These are phyloP conservation scores for Pseudogymnoascus sp. DNA, from an alignment of 2,329 filamentous ascomycete species.

Conservation along the genomic window DNA sequence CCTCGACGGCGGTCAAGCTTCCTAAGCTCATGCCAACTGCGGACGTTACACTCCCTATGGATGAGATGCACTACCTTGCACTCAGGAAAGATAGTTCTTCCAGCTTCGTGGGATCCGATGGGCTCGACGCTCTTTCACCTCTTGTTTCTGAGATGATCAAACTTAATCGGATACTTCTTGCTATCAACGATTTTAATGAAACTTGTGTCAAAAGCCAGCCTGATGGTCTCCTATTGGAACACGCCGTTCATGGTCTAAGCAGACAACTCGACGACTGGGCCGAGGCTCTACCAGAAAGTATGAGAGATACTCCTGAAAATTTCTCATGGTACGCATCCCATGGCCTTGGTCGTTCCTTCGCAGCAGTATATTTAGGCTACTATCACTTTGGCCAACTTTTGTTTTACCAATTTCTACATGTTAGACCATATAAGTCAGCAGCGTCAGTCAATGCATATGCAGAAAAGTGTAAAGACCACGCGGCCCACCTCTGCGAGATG, in stretches of 20 bases:
- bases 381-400: slow-evolving; percentile 38
- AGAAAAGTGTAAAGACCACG: slow-evolving; percentile 33
- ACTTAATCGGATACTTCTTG: slow-evolving; percentile 32
- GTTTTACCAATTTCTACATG: slow-evolving; percentile 38
- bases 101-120: background rate
- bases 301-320: slow-evolving; percentile 33
- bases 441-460: slow-evolving; percentile 25
- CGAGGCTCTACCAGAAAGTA: slow-evolving; percentile 26
- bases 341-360: slow-evolving; percentile 36
- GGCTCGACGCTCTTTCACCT: background rate
- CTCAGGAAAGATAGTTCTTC: background rate
- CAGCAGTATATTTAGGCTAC: slow-evolving; percentile 38
- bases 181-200: slow-evolving; percentile 34
- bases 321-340: slow-evolving; percentile 29
- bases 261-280: slow-evolving; percentile 30
- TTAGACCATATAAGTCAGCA: slow-evolving; percentile 18
- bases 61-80: slow-evolving; percentile 12
- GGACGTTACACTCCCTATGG: slow-evolving; percentile 16
- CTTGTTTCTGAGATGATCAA: slow-evolving; percentile 31
- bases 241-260: slow-evolving; percentile 25
- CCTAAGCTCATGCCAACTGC: slow-evolving; percentile 16
- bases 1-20: slow-evolving; percentile 17
- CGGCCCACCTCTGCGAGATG: slow-evolving; percentile 32
- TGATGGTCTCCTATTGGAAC: slow-evolving; percentile 15
- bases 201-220: slow-evolving; percentile 24